phyloP scores from a whole-genome alignment of 768 basidiomycete genomes.

The Calvatia gigantea region DNA sequence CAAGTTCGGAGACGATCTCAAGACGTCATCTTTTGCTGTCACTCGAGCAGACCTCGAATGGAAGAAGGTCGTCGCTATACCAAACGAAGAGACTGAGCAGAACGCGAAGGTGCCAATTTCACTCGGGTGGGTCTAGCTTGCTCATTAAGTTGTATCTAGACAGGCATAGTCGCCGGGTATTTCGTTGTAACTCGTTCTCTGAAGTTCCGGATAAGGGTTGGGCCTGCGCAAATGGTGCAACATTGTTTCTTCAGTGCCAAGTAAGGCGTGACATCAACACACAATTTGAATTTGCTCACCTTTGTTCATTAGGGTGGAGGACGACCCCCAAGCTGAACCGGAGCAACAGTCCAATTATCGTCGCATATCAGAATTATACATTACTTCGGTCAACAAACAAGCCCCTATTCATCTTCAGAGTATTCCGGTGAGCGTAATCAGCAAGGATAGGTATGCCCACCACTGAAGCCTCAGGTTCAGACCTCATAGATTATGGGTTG shows the following conservation, averaged over 20 bases:
- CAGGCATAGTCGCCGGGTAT: conserved; percentile 34
- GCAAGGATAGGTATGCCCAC: too few relatives aligned
- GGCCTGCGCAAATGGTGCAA: conserved; percentile 30
- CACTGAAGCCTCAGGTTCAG: too few relatives aligned
- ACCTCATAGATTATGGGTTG: too few relatives aligned
- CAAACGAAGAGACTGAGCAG: conserved; percentile 9
- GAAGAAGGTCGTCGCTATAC: conserved; percentile 25
- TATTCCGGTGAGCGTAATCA: not conserved
- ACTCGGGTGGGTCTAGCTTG: not conserved
- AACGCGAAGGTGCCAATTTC: conserved; percentile 8
- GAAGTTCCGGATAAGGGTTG: conserved; percentile 37
- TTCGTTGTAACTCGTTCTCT: conserved; percentile 35
- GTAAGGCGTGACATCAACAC: too few relatives aligned
- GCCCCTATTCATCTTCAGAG: conserved; percentile 28
- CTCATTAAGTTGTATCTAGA: conserved; percentile 16
- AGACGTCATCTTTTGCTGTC: conserved; percentile 16
- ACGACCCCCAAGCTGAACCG: conserved; percentile 20
- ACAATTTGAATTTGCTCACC: not conserved
- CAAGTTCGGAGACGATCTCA: conserved; percentile 24
- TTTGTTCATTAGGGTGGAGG: conserved; percentile 13
- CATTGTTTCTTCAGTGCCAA: conserved; percentile 36
- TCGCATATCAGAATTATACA: conserved; percentile 32
- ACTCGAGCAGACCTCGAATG: conserved; percentile 27
- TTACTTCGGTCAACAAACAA: conserved; percentile 26
- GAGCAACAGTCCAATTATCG: conserved; percentile 13